phyloP scores from a whole-genome alignment of 352 stramenopile species.

The Thraustotheca clavata region DNA sequence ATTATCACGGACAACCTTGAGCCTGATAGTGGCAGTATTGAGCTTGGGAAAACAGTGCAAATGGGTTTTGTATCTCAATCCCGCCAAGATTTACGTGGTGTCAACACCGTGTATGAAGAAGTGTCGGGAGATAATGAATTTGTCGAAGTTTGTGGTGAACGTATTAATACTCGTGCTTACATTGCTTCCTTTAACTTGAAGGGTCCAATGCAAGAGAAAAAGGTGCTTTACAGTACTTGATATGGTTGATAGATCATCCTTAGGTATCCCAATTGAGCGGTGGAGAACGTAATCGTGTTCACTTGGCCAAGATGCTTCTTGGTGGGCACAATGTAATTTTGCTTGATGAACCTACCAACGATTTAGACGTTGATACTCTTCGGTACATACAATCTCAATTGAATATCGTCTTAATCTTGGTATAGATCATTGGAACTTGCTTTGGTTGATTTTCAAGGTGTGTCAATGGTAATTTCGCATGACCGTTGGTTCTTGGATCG shows the following conservation, averaged over 20 bases:
- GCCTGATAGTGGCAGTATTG: constrained; percentile 66
- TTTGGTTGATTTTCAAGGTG: constrained; percentile 83
- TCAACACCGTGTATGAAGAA: constrained; percentile 71
- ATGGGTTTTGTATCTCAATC: constrained; percentile 72
- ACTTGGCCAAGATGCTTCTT: constrained; percentile 78
- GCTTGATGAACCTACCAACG: constrained; percentile 84
- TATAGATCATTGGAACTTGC: constrained; percentile 74
- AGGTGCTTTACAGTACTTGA: constrained; percentile 20
- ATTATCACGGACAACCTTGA: constrained; percentile 90
- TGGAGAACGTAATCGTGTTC: constrained; percentile 78
- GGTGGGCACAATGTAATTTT: constrained; percentile 81
- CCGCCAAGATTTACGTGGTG: constrained; percentile 54
- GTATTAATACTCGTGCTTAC: constrained; percentile 77
- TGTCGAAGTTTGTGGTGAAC: constrained; percentile 58
- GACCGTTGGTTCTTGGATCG: constrained; percentile 95
- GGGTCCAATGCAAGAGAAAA: constrained; percentile 80
- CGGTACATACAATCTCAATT: constrained; percentile 23
- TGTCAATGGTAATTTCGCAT: constrained; percentile 93
- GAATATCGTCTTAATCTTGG: neutral
- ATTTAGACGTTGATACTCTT: constrained; percentile 79
- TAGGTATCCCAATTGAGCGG: constrained; percentile 57
- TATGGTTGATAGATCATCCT: constrained; percentile 29
- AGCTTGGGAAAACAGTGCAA: constrained; percentile 69
- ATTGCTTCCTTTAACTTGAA: constrained; percentile 82
- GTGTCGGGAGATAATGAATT: constrained; percentile 84